Conservation (phyloP, 2,329 filamentous ascomycete genomes). For the Penicillium brevicompactum region DNA sequence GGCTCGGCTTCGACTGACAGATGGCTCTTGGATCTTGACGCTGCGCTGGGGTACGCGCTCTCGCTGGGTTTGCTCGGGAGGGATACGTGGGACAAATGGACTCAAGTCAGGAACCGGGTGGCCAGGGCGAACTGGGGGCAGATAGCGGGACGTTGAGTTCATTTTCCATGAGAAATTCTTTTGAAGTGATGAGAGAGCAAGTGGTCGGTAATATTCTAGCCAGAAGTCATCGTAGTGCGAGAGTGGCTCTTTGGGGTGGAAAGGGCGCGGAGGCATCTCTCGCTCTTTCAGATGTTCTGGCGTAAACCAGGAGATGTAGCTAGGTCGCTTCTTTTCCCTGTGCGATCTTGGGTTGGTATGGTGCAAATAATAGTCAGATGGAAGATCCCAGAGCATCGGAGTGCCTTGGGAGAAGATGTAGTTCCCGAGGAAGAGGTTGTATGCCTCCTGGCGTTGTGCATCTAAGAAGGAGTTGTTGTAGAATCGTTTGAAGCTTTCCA, state of each 20-base stretch:
- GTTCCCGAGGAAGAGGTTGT: slow-evolving; percentile 95
- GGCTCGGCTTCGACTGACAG: slow-evolving; percentile 44
- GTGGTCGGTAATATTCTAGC: slow-evolving; percentile 93
- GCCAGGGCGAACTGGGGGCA: slow-evolving; percentile 69
- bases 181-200: slow-evolving; percentile 81
- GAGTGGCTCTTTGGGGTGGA: slow-evolving; percentile 33
- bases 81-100: slow-evolving; percentile 79
- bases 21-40: slow-evolving; percentile 68
- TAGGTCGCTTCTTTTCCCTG: slow-evolving; percentile 62
- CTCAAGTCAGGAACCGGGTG: slow-evolving; percentile 74
- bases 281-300: slow-evolving; percentile 69
- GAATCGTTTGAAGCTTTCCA: slow-evolving; percentile 97
- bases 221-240: slow-evolving; percentile 87
- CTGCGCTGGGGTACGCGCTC: slow-evolving; percentile 57
- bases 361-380: slow-evolving; percentile 94
- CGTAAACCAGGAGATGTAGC: slow-evolving; percentile 90
- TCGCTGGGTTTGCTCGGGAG: slow-evolving; percentile 56
- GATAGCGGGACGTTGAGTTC: slow-evolving; percentile 83
- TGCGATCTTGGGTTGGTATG: slow-evolving; percentile 79
- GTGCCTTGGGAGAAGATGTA: slow-evolving; percentile 86
- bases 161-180: slow-evolving; percentile 94
- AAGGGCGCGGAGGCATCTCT: slow-evolving; percentile 53
- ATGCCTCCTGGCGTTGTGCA: slow-evolving; percentile 95
- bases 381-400: slow-evolving; percentile 95
- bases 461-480: slow-evolving; percentile 99